Conservation (phyloP, 2,329 filamentous ascomycete genomes). For the Tolypocladium ovalisporum region DNA sequence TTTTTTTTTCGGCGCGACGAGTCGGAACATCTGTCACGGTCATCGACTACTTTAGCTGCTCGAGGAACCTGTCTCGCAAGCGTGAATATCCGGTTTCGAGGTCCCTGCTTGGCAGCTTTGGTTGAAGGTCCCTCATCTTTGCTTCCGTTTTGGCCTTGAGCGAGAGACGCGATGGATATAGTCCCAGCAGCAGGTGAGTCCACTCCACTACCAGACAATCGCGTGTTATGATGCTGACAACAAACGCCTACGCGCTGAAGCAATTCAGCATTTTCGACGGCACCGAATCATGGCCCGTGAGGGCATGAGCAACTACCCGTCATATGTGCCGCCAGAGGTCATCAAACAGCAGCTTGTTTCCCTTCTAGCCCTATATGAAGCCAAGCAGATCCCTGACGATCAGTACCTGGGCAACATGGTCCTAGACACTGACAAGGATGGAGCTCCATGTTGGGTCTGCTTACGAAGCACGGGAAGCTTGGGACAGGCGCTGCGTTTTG, state of each 20-base stretch:
- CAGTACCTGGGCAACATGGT: background rate
- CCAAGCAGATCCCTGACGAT: background rate
- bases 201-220: background rate
- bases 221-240: background rate
- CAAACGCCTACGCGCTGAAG: background rate
- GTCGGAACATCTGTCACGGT: no score
- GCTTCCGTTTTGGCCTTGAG: no score
- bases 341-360: background rate
- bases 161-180: background rate
- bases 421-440: background rate
- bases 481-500: background rate
- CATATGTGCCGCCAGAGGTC: background rate
- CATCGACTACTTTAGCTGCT: no score
- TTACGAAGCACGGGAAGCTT: background rate
- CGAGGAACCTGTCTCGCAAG: no score
- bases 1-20: no score
- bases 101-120: background rate
- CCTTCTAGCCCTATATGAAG: background rate
- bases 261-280: background rate
- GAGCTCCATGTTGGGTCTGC: background rate
- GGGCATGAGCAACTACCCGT: background rate
- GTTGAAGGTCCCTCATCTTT: background rate
- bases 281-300: background rate
- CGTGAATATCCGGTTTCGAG: no score
- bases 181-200: background rate